A percentile compares a stretch with the other conserved stretches of the same genome.
phyloP scores from a whole-genome alignment of 164 flowering plant genomes.

The Nymphaea thermarum region DNA sequence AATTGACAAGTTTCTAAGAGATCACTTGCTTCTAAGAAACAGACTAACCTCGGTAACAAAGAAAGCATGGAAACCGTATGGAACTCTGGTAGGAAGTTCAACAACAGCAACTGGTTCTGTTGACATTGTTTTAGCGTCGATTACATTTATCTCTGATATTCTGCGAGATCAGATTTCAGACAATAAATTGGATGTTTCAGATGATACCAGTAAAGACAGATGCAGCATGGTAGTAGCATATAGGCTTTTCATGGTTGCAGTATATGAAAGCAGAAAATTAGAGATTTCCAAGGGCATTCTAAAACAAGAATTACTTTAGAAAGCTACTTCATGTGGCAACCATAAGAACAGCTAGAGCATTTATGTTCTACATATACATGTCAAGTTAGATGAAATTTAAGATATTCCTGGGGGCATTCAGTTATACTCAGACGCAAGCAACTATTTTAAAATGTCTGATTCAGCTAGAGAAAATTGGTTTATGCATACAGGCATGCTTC shows the following conservation, averaged over 20 bases:
- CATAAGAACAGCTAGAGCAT: too few relatives aligned
- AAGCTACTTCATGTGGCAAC: too few relatives aligned
- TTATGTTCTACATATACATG: too few relatives aligned
- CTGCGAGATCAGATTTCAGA: slow-evolving; percentile 27
- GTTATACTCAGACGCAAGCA: too few relatives aligned
- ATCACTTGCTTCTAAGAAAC: not conserved
- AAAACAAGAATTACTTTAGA: not conserved
- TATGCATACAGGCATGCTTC: too few relatives aligned
- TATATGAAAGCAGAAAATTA: not conserved
- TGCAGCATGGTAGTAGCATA: not conserved
- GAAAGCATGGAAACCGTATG: slow-evolving; percentile 95
- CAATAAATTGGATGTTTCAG: not conserved
- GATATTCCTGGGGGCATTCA: too few relatives aligned
- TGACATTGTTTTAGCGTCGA: slow-evolving; percentile 96
- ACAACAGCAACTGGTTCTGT: slow-evolving; percentile 87
- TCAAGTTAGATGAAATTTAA: too few relatives aligned
- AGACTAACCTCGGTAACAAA: slow-evolving; percentile 79
- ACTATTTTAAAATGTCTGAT: too few relatives aligned
- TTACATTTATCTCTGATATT: slow-evolving; percentile 70
- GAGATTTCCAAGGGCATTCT: not conserved
- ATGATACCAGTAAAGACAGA: not conserved
- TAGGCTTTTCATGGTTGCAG: not conserved
- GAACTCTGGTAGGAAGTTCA: slow-evolving; percentile 81
- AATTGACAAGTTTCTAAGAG: too few relatives aligned
- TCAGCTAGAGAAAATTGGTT: too few relatives aligned